These are phyloP conservation scores for Wickerhamomyces hampshirensis DNA, from an alignment of 805 yeast genomes.

Conservation along the genomic window DNA sequence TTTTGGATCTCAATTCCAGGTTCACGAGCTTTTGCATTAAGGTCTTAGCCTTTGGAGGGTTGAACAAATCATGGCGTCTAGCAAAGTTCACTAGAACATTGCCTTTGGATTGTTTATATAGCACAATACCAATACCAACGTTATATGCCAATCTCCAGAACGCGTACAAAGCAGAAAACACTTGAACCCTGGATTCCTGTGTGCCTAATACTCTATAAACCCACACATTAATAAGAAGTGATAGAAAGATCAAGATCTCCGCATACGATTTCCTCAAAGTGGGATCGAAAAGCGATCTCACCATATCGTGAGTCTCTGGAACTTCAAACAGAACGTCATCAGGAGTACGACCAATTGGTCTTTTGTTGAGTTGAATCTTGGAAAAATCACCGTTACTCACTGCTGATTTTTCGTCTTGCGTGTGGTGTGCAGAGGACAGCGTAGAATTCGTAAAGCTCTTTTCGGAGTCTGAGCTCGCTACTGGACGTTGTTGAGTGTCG, in stretches of 20 bases:
- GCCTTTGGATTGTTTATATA: conserved; percentile 61
- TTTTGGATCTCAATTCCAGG: conserved; percentile 42
- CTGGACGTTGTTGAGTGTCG: too few species aligned
- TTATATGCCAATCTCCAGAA: conserved; percentile 78
- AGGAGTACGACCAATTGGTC: conserved; percentile 20
- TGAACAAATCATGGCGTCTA: conserved; percentile 39
- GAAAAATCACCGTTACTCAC: background rate
- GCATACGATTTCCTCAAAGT: conserved; percentile 60
- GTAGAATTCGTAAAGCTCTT: too few species aligned
- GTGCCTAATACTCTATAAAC: conserved; percentile 27
- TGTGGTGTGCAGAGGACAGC: conserved; percentile 1
- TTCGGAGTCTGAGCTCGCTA: too few species aligned
- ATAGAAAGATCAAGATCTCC: conserved; percentile 53
- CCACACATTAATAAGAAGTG: conserved; percentile 32
- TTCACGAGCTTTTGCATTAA: conserved; percentile 37
- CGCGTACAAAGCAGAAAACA: conserved; percentile 51
- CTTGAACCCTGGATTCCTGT: conserved; percentile 12
- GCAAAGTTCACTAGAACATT: conserved; percentile 51
- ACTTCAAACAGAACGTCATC: conserved; percentile 29
- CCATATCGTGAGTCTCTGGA: conserved; percentile 73
- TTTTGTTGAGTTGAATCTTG: background rate
- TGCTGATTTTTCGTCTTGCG: background rate
- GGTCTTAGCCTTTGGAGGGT: conserved; percentile 26
- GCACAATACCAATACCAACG: conserved; percentile 70
- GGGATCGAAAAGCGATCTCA: conserved; percentile 75